Base-by-base conservation (phyloP, 306 rosid genomes). In the Pachyrhizus erosus region DNA sequence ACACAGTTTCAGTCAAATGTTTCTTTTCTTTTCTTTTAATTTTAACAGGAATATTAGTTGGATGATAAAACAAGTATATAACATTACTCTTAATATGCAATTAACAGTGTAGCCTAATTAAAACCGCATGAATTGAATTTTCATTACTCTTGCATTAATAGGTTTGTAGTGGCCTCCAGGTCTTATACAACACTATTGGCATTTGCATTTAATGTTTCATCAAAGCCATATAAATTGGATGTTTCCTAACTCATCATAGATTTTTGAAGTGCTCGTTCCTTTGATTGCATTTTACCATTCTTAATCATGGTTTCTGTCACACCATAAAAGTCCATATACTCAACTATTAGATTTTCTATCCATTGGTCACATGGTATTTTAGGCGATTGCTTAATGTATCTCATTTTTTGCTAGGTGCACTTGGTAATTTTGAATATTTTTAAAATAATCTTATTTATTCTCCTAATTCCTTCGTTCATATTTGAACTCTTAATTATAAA, bases 131-230 rank as follows among this genome's bases (percentile, higher is more conserved):
- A 45, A 43, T 70, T 43, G 39, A 14, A 26, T 80, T 62, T 20
- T 21, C 27, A 23, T 18, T 21, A 54, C 46, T 11, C 29, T 8
- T 37, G 49, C 62, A 9, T 43, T 43, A 31, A 60, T 34, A 33
- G 60, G 77, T 26, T 79, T 75, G 69, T 58, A 14, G 74, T 68
- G 68, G 24, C 27, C 31, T 75, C 74, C 46, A 57, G 51, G 74
- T 68, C 70, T 58, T 67, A 8, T 26, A 75, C 39, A 69, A 43
- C 52, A 80, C 52, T 21, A 51, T 75, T 79, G 18, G 18, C 15
- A 79, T 84, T 70, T 79, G 51, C 74, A 57, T 46, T 55, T 67
- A 20, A 64, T 73, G 55, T 20, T 70, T 42, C 76, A 52, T 31
- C 51, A 64, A 65, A 72, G 60, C 76, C 77, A 54, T 29, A 15